Percentiles rank a stretch among this genome's conserved stretches.
phyloP scores from a whole-genome alignment of 129 eudicot species.

The Helichrysum umbraculigerum region DNA sequence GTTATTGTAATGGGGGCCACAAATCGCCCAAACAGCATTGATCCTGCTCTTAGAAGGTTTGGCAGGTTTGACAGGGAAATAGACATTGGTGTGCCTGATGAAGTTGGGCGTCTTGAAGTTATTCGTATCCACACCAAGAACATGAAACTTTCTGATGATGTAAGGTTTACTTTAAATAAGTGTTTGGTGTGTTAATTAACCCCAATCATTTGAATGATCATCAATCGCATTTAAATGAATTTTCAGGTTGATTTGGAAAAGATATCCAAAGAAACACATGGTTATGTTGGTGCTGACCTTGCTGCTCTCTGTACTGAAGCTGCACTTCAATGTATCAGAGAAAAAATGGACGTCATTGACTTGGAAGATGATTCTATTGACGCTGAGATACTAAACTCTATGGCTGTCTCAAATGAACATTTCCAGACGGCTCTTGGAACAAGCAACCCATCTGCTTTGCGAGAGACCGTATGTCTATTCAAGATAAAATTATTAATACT shows the following conservation, averaged over 20 bases:
- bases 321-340: slow-evolving; percentile 85
- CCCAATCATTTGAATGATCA: not conserved
- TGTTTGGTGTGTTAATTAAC: slow-evolving; percentile 1
- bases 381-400: slow-evolving; percentile 58
- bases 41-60: slow-evolving; percentile 78
- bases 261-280: slow-evolving; percentile 68
- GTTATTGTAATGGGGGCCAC: slow-evolving; percentile 90
- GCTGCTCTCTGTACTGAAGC: slow-evolving; percentile 89
- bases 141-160: slow-evolving; percentile 82
- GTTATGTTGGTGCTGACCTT: slow-evolving; percentile 78
- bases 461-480: slow-evolving; percentile 17
- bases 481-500: not conserved
- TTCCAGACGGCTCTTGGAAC: slow-evolving; percentile 19
- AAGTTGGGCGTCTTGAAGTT: slow-evolving; percentile 82
- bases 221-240: slow-evolving; percentile 38
- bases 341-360: slow-evolving; percentile 73
- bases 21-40: slow-evolving; percentile 83
- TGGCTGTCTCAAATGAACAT: slow-evolving; percentile 28
- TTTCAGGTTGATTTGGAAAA: slow-evolving; percentile 75
- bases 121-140: slow-evolving; percentile 78
- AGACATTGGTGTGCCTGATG: slow-evolving; percentile 89
- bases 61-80: slow-evolving; percentile 83
- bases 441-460: slow-evolving; percentile 22
- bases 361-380: slow-evolving; percentile 71
- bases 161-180: slow-evolving; percentile 17